These are phyloP conservation scores for Cardamine resedifolia DNA, from an alignment of 345 rosid species.

Conservation along the genomic window DNA sequence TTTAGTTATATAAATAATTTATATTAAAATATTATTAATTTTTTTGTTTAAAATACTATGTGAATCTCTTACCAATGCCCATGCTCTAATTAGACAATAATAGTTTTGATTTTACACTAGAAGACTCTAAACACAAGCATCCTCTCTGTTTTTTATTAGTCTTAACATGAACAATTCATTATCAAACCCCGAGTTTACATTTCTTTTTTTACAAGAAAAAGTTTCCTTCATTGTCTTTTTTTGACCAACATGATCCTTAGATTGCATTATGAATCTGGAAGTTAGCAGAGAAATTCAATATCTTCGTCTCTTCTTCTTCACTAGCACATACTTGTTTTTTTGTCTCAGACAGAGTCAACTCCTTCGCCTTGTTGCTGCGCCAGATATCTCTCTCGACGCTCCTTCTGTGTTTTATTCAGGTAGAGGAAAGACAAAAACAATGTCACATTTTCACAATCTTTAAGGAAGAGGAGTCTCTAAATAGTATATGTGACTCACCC, in stretches of 20 bases:
- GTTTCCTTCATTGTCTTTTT: constrained; percentile 2
- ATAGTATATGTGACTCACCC: constrained; percentile 57
- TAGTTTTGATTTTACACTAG: background rate
- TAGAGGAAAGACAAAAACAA: background rate
- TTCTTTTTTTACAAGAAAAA: constrained; percentile 27
- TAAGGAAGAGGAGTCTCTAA: background rate
- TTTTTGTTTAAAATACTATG: too few species aligned
- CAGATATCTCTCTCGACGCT: constrained; percentile 92
- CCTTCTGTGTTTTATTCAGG: constrained; percentile 64
- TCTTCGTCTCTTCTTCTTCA: constrained; percentile 32
- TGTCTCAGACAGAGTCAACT: constrained; percentile 61
- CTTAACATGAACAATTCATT: constrained; percentile 30
- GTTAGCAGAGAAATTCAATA: constrained; percentile 36
- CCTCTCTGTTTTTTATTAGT: background rate
- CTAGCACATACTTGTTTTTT: background rate
- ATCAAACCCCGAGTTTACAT: constrained; percentile 27
- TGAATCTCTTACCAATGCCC: too few species aligned
- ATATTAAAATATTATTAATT: too few species aligned
- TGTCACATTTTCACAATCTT: background rate
- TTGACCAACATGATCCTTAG: constrained; percentile 28
- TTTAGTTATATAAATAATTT: too few species aligned
- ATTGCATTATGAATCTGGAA: constrained; percentile 28
- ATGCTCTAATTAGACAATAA: background rate
- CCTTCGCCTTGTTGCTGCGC: constrained; percentile 80
- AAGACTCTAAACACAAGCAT: background rate